phyloP scores from a whole-genome alignment of 1,284 basidiomycete species.

The Pseudozyma sp. region DNA sequence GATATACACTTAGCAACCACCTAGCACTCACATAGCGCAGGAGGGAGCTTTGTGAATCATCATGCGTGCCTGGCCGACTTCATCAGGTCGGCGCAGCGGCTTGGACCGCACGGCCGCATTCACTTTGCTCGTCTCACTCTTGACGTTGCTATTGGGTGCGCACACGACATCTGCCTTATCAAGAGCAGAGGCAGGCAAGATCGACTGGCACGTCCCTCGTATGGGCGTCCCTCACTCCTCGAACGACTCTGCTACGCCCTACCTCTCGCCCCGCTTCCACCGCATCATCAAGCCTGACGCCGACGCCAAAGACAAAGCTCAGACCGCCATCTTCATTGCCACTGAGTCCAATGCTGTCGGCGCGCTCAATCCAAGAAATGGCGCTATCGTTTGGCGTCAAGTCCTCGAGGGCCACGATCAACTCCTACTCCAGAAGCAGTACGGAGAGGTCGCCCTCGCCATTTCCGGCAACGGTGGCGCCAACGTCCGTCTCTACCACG shows the following conservation, averaged over 20 bases:
- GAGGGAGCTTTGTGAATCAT: conserved; percentile 10
- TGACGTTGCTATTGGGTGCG: conserved; percentile 17
- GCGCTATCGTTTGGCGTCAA: conserved; percentile 85
- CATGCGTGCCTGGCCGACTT: conserved; percentile 23
- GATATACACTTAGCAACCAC: background rate
- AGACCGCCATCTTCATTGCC: conserved; percentile 76
- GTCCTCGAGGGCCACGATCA: conserved; percentile 79
- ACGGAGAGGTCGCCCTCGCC: conserved; percentile 72
- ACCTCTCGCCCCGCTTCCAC: conserved; percentile 65
- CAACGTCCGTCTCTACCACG: conserved; percentile 79
- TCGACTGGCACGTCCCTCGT: conserved; percentile 55
- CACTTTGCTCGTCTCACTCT: conserved; percentile 23
- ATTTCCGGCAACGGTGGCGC: conserved; percentile 82
- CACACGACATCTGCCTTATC: conserved; percentile 27
- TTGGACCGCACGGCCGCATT: conserved; percentile 16
- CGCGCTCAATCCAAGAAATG: conserved; percentile 78
- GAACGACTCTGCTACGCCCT: conserved; percentile 38
- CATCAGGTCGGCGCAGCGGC: conserved; percentile 19
- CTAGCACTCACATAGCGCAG: background rate
- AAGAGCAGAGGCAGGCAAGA: conserved; percentile 46
- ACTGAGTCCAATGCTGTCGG: conserved; percentile 84
- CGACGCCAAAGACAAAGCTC: conserved; percentile 63
- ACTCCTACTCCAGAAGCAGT: conserved; percentile 76
- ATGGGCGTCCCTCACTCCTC: conserved; percentile 50
- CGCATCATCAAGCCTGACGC: conserved; percentile 64